Evolutionary conservation across 768 basidiomycete species (phyloP), one percentile per base, ranked within the genome.

Genomic region (Saitozyma sp.): DNA sequence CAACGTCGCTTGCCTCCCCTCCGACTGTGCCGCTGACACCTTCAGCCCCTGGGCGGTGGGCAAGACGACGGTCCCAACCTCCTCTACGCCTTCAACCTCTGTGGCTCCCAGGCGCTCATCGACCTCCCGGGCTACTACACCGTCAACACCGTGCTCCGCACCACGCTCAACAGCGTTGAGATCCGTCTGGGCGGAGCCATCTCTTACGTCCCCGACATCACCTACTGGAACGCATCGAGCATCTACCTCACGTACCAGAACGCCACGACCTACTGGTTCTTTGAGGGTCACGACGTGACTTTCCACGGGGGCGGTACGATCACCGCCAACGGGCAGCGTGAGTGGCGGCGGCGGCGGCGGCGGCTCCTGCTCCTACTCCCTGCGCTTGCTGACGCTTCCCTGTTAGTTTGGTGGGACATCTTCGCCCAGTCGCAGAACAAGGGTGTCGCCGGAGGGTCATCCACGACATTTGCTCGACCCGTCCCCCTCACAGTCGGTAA

Each of bases 261-360:
- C 49, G 69, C 70, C 9, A 70, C 72, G 9, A 73, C 69, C 8
- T 64, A 60, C 48, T 74, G 68, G 69, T 62, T 69, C 50, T 66
- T 71, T 40, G 53, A 56, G 6, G 71, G 69, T 2, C 42, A 62
- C 42, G 66, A 65, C 40, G 59, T 71, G 16, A 67, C 67, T 16
- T 58, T 74, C 14, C 83, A 84, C 58, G 87, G 87, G 8, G 86
- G 87, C 42, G 87, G 87, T 10, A 86, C 85, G 2, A 80, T 89
- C 16, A 86, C 87, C 70, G 87, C 86, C 16, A 82, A 83, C 40
- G 87, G 87, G 10, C 86, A 88, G 43, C 64, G 63, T 62, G 61
- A 62, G 66, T 63, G 50, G 43, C 6, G 45, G 2, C 29, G 29
- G 29, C 29, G 29, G 29, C 29, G 29, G 29, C 29, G 29, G 42